Evolutionary conservation across 2,329 filamentous ascomycete genomes (phyloP).

Genomic region (Claviceps quebecensis): DNA sequence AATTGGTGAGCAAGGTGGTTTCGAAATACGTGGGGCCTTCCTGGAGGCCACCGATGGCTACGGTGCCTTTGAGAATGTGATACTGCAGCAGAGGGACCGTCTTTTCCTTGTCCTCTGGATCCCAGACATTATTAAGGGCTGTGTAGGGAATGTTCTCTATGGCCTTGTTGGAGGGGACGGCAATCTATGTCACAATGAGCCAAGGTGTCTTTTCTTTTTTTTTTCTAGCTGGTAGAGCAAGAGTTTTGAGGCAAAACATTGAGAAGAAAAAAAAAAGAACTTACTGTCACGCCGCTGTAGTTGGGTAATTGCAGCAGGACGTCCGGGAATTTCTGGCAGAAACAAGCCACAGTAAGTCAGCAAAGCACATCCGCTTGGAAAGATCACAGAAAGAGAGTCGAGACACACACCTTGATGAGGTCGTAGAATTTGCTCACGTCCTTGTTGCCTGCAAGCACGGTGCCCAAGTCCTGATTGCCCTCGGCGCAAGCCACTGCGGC

Average conservation of each 20-base stretch:
- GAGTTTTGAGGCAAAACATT: background rate
- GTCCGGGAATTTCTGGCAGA: constrained; percentile 29
- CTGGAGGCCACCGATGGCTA: constrained; percentile 24
- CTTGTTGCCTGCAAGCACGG: constrained; percentile 22
- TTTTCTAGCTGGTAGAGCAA: no score
- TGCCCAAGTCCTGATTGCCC: constrained; percentile 22
- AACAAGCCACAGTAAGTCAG: background rate
- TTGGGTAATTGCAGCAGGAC: constrained; percentile 29
- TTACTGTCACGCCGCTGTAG: constrained; percentile 29
- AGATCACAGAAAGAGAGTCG: background rate
- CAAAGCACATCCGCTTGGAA: background rate
- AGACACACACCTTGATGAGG: constrained; percentile 28
- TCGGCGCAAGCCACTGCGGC: constrained; percentile 10
- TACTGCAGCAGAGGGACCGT: constrained; percentile 42
- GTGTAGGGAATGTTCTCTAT: constrained; percentile 41
- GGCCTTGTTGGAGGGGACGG: constrained; percentile 43
- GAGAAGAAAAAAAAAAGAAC: constrained; percentile 7
- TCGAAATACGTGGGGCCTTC: constrained; percentile 24
- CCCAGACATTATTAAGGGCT: constrained; percentile 32
- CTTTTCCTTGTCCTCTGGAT: constrained; percentile 28
- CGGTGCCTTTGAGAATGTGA: constrained; percentile 42
- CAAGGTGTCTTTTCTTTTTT: no score
- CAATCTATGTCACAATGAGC: constrained; percentile 21
- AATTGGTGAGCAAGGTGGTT: constrained; percentile 27
- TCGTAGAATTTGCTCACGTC: constrained; percentile 30